These are phyloP conservation scores for Marchantia paleacea DNA, from an alignment of 225 moss, liverwort and hornwort genomes.

Conservation along the genomic window DNA sequence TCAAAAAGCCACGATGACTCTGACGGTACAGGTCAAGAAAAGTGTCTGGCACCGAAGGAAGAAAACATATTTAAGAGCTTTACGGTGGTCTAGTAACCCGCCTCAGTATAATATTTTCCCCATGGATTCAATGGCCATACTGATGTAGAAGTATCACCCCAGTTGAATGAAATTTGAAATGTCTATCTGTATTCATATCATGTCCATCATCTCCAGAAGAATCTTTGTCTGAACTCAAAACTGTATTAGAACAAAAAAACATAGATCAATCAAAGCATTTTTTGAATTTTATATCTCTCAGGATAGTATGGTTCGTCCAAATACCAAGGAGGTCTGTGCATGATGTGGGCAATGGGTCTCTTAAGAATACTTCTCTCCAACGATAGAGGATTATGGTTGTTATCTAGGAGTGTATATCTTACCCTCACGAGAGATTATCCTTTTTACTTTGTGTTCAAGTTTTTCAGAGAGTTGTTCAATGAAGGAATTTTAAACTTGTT, in stretches of 20 bases:
- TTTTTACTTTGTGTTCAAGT: background rate
- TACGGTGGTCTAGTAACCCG: background rate
- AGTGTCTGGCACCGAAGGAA: background rate
- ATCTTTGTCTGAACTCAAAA: background rate
- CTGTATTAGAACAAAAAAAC: too few species aligned
- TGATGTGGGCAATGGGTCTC: background rate
- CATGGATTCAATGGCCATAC: background rate
- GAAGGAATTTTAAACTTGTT: slow-evolving; percentile 4
- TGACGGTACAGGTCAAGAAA: background rate
- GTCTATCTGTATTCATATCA: background rate
- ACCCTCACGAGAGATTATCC: background rate
- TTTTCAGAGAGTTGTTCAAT: background rate
- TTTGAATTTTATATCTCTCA: too few species aligned
- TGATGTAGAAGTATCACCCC: background rate
- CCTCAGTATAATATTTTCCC: background rate
- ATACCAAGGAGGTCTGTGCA: background rate
- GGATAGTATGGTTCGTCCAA: background rate
- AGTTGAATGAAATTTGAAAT: background rate
- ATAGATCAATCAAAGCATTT: too few species aligned
- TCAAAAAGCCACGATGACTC: background rate
- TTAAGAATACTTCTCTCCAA: background rate
- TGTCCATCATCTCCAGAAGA: background rate
- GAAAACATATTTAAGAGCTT: slow-evolving; percentile 8
- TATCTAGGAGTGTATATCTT: background rate
- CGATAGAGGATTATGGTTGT: background rate